Evolutionary conservation across 768 basidiomycete species (phyloP).

Genomic region (Collybia nuda): DNA sequence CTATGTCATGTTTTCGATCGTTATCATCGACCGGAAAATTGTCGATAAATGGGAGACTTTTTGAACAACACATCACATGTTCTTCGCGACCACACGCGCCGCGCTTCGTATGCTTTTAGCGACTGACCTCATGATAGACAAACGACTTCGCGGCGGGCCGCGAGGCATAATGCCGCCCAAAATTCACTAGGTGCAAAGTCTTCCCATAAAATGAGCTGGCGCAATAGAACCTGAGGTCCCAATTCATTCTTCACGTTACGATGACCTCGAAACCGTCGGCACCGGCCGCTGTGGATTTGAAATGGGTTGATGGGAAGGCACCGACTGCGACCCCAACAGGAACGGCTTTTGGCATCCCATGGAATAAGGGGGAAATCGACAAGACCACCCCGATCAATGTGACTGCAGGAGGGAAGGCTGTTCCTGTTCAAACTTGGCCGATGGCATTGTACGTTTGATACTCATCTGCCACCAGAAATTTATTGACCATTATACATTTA

Average conservation of each 20-base stretch:
- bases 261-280: slow-evolving; percentile 13
- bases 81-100: slow-evolving; percentile 6
- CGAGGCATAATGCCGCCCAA: neutral
- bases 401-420: slow-evolving; percentile 14
- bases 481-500: neutral
- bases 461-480: neutral
- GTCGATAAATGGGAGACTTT: neutral
- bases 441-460: slow-evolving; percentile 22
- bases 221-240: too few species aligned
- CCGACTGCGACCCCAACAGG: slow-evolving; percentile 29
- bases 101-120: neutral
- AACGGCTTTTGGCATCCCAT: slow-evolving; percentile 34
- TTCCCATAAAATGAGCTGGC: slow-evolving; percentile 5
- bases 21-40: neutral
- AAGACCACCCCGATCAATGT: slow-evolving; percentile 29
- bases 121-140: neutral
- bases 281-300: slow-evolving; percentile 23
- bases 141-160: slow-evolving; percentile 7
- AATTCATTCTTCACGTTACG: neutral
- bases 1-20: neutral
- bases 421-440: slow-evolving; percentile 34
- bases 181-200: neutral
- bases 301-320: slow-evolving; percentile 31
- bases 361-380: slow-evolving; percentile 35
- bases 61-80: slow-evolving; percentile 10